Conservation (phyloP, 208 protist species). For the Novymonas esmeraldas region DNA sequence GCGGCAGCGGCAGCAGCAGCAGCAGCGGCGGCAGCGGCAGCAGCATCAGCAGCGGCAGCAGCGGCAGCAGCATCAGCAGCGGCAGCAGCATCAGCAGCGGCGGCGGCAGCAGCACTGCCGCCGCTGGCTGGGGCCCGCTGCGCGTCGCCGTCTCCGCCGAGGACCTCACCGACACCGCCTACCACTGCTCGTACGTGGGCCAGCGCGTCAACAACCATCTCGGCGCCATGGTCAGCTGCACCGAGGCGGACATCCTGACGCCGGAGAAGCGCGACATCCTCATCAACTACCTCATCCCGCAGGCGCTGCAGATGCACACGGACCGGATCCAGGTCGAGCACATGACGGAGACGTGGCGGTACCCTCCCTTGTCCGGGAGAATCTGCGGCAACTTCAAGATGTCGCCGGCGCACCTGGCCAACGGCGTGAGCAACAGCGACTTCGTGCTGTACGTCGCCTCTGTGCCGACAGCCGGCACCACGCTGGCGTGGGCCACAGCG, state of each 20-base stretch:
- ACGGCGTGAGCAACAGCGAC: constrained; percentile 48
- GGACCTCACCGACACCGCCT: constrained; percentile 34
- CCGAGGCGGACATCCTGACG: constrained; percentile 35
- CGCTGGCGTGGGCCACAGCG: constrained; percentile 46
- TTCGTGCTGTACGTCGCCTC: constrained; percentile 73
- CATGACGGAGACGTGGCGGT: constrained; percentile 15
- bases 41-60: too few relatives aligned
- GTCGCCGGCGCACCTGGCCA: constrained; percentile 33
- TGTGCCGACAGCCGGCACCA: constrained; percentile 15
- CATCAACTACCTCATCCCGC: constrained; percentile 36
- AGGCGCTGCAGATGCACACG: constrained; percentile 52
- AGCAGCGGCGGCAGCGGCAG: too few relatives aligned
- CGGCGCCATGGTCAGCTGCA: constrained; percentile 31
- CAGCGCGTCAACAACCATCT: constrained; percentile 19
- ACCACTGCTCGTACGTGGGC: constrained; percentile 44
- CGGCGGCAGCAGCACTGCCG: too few relatives aligned
- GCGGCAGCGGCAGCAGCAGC: too few relatives aligned
- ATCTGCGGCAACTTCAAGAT: constrained; percentile 7
- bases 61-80: too few relatives aligned
- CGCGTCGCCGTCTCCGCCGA: constrained; percentile 40
- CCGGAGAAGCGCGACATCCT: constrained; percentile 36
- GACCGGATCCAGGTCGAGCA: constrained; percentile 52
- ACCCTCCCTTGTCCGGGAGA: constrained; percentile 8
- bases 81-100: too few relatives aligned
- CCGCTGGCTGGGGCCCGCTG: constrained; percentile 32